Conservation (phyloP, 306 rosid species). For the Prosopis cineraria region DNA sequence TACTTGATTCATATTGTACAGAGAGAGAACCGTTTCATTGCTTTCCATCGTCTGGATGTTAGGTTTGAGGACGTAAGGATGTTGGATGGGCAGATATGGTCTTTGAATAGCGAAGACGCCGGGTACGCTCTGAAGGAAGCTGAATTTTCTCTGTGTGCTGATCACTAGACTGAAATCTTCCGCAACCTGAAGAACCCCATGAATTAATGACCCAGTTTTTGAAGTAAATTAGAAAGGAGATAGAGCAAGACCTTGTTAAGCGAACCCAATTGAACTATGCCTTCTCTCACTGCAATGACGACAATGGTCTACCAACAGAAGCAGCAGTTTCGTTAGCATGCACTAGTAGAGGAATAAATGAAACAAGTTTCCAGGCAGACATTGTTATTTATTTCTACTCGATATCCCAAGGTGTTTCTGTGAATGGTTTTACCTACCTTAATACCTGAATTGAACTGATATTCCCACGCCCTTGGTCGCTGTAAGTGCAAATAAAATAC, state of each 20-base stretch:
- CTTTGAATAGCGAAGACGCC: slow-evolving; percentile 75
- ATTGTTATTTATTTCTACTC: slow-evolving; percentile 3
- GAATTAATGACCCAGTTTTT: slow-evolving; percentile 3
- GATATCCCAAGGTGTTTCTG: background rate
- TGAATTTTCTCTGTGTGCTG: slow-evolving; percentile 75
- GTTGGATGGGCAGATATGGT: slow-evolving; percentile 63
- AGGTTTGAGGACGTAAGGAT: slow-evolving; percentile 61
- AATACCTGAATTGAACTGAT: slow-evolving; percentile 86
- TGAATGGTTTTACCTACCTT: slow-evolving; percentile 58
- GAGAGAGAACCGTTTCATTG: slow-evolving; percentile 44
- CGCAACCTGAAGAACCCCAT: slow-evolving; percentile 48
- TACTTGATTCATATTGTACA: slow-evolving; percentile 37
- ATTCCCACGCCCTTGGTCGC: slow-evolving; percentile 92
- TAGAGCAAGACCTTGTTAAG: slow-evolving; percentile 58
- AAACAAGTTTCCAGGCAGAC: no score
- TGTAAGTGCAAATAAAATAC: slow-evolving; percentile 24
- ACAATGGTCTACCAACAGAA: slow-evolving; percentile 64
- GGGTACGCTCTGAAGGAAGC: slow-evolving; percentile 81
- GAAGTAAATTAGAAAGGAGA: slow-evolving; percentile 18
- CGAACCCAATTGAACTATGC: slow-evolving; percentile 84
- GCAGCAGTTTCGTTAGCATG: background rate
- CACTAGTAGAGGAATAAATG: background rate
- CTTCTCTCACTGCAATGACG: slow-evolving; percentile 81
- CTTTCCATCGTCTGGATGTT: slow-evolving; percentile 48
- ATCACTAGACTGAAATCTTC: slow-evolving; percentile 78